Base-by-base conservation (phyloP, 2,329 filamentous ascomycete genomes). In the Cercospora canescens region DNA sequence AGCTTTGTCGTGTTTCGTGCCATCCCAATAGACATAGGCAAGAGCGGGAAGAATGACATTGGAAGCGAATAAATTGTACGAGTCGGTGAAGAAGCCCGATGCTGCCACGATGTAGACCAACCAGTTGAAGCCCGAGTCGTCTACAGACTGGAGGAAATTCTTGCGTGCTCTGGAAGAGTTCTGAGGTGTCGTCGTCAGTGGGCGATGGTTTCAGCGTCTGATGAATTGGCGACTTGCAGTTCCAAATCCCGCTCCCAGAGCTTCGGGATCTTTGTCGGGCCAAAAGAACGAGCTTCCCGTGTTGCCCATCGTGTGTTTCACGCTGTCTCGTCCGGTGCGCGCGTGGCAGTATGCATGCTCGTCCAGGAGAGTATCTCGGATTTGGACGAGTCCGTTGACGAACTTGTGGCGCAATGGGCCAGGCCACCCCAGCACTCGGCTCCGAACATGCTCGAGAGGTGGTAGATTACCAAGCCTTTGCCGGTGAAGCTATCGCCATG, bases 11-110 rank as follows among this genome's bases (percentile, higher is more conserved):
- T 71, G 60, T 8, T 71, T 64, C 4, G 55, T 54, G 7, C 74
- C 70, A 6, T 74, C 62, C 26, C 76, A 79, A 62, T 80, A 81
- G 14, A 80, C 77, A 56, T 78, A 79, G 5, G 75, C 77, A 8
- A 81, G 69, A 70, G 78, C 78, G 3, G 79, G 78, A 3, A 79
- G 76, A 16, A 80, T 77, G 8, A 80, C 76, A 63, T 80, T 80
- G 32, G 79, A 71, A 6, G 78, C 74, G 62, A 80, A 80, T 1
- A 80, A 70, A 34, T 76, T 79, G 68, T 80, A 80, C 0, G 77
- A 72, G 60, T 80, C 79, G 2, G 79, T 80, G 37, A 81, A 69
- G 67, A 80, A 80, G 6, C 79, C 79, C 24, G 78, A 75, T 14
- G 77, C 78, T 21, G 79, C 78, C n/a, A 80, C 78, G 9, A 78